phyloP scores from a whole-genome alignment of 495 filamentous ascomycete genomes.

The Xylaria flabelliformis region DNA sequence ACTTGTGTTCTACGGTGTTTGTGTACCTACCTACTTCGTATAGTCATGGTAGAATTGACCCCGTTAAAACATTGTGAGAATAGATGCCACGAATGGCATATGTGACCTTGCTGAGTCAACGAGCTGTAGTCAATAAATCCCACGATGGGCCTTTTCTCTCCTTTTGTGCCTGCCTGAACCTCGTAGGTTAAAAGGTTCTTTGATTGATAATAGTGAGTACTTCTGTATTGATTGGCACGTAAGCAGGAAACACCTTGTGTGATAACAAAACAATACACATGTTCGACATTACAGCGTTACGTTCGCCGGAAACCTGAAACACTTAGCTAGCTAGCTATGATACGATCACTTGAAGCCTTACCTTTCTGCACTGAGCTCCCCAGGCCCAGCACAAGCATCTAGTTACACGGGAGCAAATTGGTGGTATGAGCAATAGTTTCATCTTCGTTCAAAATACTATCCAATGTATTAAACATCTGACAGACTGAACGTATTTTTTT shows the following conservation, averaged over 20 bases:
- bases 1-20: constrained; percentile 16
- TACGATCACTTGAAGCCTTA: background rate
- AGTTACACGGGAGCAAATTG: background rate
- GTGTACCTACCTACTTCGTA: constrained; percentile 24
- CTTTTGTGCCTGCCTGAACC: background rate
- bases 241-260: background rate
- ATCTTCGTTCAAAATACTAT: background rate
- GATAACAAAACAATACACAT: background rate
- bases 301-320: background rate
- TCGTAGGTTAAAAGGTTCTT: background rate
- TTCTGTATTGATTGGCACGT: background rate
- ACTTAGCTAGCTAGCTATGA: background rate
- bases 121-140: background rate
- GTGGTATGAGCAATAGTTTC: background rate
- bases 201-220: background rate
- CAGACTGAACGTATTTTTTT: background rate
- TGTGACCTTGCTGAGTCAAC: background rate
- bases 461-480: background rate
- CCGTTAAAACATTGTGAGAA: background rate
- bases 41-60: constrained; percentile 19
- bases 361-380: background rate
- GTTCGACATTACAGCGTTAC: background rate
- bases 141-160: background rate
- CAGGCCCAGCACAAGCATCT: background rate
- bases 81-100: background rate